phyloP scores from a whole-genome alignment of 495 filamentous ascomycete genomes.

The Talaromyces ruber region DNA sequence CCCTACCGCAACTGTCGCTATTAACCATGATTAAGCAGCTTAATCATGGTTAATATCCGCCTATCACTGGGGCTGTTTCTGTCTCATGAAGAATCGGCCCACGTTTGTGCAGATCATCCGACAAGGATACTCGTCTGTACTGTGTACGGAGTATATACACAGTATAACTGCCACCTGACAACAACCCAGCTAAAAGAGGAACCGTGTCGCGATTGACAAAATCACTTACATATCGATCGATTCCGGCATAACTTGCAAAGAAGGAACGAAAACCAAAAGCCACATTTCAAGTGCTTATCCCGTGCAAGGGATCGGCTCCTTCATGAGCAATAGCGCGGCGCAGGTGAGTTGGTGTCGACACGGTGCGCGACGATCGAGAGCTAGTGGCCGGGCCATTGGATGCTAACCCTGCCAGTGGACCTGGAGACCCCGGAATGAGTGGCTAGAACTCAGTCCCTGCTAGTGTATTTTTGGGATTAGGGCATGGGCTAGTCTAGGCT shows the following conservation, averaged over 20 bases:
- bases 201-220: neutral
- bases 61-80: neutral
- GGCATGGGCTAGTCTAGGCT: neutral
- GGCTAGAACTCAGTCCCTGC: neutral
- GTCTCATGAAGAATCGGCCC: neutral
- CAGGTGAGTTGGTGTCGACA: neutral
- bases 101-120: neutral
- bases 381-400: neutral
- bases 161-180: too few relatives aligned
- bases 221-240: neutral
- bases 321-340: neutral
- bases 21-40: neutral
- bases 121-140: neutral
- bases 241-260: neutral
- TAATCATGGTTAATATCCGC: too few relatives aligned
- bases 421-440: neutral
- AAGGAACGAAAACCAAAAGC: neutral
- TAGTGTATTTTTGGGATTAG: neutral
- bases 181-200: neutral
- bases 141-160: neutral
- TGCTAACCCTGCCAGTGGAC: neutral
- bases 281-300: too few relatives aligned
- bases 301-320: neutral
- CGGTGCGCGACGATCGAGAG: neutral
- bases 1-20: neutral